Percentiles rank a stretch among this genome's conserved stretches.
phyloP scores from a whole-genome alignment of 1,284 basidiomycete genomes.

The Chalciporus sp. region DNA sequence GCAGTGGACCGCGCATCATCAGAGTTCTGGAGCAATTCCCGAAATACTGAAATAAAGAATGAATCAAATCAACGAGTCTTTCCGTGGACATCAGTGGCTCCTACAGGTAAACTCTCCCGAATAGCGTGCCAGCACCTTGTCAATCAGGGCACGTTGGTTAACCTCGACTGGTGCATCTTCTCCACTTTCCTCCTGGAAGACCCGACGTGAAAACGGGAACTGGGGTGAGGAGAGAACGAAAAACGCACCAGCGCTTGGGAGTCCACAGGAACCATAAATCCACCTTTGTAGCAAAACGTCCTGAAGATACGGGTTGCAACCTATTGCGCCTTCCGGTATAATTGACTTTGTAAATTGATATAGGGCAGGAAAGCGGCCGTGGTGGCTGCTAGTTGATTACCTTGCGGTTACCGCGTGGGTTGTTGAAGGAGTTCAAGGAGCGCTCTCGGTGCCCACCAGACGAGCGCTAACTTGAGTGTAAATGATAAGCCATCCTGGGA shows the following conservation, averaged over 20 bases:
- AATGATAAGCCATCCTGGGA: no score
- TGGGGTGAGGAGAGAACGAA: neutral
- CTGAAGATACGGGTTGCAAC: neutral
- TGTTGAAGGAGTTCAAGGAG: no score
- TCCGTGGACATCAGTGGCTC: no score
- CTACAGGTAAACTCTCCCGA: slow-evolving; percentile 16
- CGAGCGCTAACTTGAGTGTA: no score
- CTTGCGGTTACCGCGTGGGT: no score
- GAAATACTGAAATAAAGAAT: slow-evolving; percentile 57
- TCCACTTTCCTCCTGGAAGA: neutral
- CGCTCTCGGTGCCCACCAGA: no score
- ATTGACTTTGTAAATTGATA: no score
- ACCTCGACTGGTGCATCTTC: slow-evolving; percentile 7
- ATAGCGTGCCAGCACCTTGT: slow-evolving; percentile 16
- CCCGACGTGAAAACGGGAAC: neutral
- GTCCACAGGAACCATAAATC: neutral
- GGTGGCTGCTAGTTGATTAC: no score
- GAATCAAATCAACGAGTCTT: neutral
- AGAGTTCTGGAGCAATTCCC: slow-evolving; percentile 90
- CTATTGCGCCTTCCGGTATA: no score
- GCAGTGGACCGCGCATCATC: slow-evolving; percentile 85
- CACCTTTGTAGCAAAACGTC: neutral
- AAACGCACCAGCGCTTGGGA: neutral
- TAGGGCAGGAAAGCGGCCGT: no score
- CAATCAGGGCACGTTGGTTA: slow-evolving; percentile 15